Evolutionary conservation across 257 asterid species (phyloP).

Genomic region (Solanum tarijense): DNA sequence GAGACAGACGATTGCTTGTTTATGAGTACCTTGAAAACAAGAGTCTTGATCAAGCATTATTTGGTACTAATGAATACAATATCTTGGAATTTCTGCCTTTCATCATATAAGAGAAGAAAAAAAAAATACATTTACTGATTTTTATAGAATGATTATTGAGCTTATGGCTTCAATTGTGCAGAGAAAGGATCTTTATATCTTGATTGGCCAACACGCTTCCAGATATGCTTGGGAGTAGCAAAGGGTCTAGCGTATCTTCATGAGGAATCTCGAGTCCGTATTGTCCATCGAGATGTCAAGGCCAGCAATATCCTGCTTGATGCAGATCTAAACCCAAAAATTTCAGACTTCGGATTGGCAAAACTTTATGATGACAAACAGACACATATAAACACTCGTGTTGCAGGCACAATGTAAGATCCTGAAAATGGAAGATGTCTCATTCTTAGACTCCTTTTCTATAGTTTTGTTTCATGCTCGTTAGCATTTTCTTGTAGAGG

Average conservation of each 20-base stretch:
- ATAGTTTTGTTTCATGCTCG: background rate
- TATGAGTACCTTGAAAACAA: conserved; percentile 75
- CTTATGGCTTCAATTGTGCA: conserved; percentile 9
- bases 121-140: no score
- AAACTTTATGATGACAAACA: conserved; percentile 55
- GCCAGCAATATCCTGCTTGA: conserved; percentile 74
- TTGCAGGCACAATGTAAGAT: conserved; percentile 84
- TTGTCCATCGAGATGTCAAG: conserved; percentile 70
- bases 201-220: conserved; percentile 57
- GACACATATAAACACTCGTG: conserved; percentile 81
- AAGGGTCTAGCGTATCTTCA: conserved; percentile 68
- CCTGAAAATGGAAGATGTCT: no score
- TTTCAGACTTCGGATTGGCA: conserved; percentile 77
- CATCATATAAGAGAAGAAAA: background rate
- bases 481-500: conserved; percentile 27
- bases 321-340: conserved; percentile 46
- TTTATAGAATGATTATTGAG: background rate
- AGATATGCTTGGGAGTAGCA: conserved; percentile 70
- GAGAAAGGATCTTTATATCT: conserved; percentile 36
- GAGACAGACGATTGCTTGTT: conserved; percentile 56
- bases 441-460: background rate
- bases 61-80: conserved; percentile 24
- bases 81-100: background rate
- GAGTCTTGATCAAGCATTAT: conserved; percentile 65
- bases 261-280: conserved; percentile 56